These are phyloP conservation scores for Dacryopinax primogenitus DNA, from an alignment of 768 basidiomycete species.

Conservation along the genomic window DNA sequence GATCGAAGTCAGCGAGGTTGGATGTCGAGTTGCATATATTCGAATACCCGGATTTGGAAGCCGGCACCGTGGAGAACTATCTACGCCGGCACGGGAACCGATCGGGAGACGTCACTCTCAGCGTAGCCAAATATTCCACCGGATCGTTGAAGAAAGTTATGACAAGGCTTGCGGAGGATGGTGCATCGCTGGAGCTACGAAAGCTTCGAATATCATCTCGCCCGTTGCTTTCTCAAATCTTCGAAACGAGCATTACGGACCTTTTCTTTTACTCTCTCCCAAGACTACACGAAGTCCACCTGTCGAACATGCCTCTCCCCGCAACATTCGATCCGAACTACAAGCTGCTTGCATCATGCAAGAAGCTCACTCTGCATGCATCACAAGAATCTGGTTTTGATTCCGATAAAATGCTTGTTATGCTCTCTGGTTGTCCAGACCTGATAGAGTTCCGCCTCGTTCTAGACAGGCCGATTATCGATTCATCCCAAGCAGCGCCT, in stretches of 20 bases:
- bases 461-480: neutral
- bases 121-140: slow-evolving; percentile 4
- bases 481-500: neutral
- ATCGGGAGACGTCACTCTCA: neutral
- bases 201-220: slow-evolving; percentile 1
- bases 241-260: slow-evolving; percentile 5
- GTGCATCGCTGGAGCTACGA: neutral
- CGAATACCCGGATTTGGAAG: slow-evolving; percentile 1
- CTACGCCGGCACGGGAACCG: neutral
- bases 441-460: slow-evolving; percentile 5
- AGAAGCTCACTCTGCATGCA: slow-evolving; percentile 1
- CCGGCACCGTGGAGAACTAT: neutral
- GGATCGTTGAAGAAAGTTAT: slow-evolving; percentile 3
- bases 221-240: neutral
- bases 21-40: neutral
- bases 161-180: neutral
- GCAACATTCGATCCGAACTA: slow-evolving; percentile 1
- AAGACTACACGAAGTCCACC: neutral
- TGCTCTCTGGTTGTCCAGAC: neutral
- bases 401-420: neutral
- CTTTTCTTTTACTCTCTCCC: neutral
- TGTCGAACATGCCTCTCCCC: neutral
- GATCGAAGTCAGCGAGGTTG: neutral
- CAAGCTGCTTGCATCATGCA: neutral
- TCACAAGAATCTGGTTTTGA: neutral